Evolutionary conservation across 2,329 filamentous ascomycete species (phyloP), one percentile per base, ranked within the genome.

Genomic region (Fusarium coffeatum): DNA sequence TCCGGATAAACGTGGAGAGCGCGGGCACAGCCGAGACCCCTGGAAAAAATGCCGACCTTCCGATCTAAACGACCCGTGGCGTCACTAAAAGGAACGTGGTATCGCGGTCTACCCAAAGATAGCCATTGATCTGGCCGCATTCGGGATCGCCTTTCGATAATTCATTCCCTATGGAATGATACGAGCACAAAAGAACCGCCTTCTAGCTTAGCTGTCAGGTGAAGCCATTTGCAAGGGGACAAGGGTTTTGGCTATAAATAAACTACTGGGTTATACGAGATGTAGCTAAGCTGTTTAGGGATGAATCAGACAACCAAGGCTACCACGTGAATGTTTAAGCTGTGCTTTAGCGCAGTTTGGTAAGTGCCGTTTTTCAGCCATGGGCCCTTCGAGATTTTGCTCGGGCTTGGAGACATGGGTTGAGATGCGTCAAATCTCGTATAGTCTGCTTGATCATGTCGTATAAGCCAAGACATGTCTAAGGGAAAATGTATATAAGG

Each of bases 1-100:
- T 37, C 34, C 34, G 46, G 27, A 22, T 64, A 64, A 65, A 65
- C 51, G 54, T 40, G 61, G 61, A 27, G 61, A 27, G 42, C 42
- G 42, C 61, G 63, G 61, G 47, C 51, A 49, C 22, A 50, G 47
- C 63, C 63, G 54, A 66, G 61, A 50, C 32, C 40, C 51, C 23
- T 50, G 42, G 41, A 23, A 20, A 20, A 8, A n/a, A 51, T 34
- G 55, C 63, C 61, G 63, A 66, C 23, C 2, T 15, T 32, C 63
- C 61, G 61, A 41, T 23, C 6, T 15, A 53, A 27, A 45, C 28
- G 42, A 60, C 23, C 8, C 5, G 45, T 64, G 63, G 63, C 63
- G 63, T 48, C 23, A 43, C 43, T 22, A 41, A 48, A 20, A 48
- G 30, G 23, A 30, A 25, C n/a, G n/a, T 37, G n/a, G 45, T 37